These are phyloP conservation scores for Cutaneotrichosporon sp. DNA, from an alignment of 1,284 basidiomycete genomes.

Conservation along the genomic window DNA sequence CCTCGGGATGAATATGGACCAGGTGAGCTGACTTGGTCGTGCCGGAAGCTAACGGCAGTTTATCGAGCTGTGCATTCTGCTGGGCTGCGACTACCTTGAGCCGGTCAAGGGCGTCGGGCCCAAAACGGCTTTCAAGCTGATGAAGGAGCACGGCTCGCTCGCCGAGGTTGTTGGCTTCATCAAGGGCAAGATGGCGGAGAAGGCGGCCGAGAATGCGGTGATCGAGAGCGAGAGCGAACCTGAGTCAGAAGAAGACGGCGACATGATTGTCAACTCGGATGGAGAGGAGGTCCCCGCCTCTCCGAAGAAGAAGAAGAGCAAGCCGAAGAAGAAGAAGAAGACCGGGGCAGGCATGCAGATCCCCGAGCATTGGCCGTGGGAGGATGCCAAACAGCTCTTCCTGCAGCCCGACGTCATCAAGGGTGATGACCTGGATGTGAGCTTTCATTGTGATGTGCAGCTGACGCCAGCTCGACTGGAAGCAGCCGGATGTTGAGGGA, in stretches of 20 bases:
- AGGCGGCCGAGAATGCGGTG: conserved; percentile 48
- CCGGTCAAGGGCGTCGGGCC: conserved; percentile 60
- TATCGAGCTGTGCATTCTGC: conserved; percentile 92
- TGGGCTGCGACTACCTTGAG: conserved; percentile 94
- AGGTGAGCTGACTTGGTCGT: conserved; percentile 56
- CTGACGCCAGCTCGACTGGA: conserved; percentile 79
- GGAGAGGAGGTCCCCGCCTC: conserved; percentile 33
- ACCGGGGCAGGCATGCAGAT: conserved; percentile 70
- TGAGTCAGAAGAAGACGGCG: conserved; percentile 46
- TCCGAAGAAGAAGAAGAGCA: conserved; percentile 39
- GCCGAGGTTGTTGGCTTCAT: conserved; percentile 77
- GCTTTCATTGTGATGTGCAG: not conserved
- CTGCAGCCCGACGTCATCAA: conserved; percentile 83
- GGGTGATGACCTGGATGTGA: conserved; percentile 82
- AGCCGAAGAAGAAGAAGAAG: conserved; percentile 49
- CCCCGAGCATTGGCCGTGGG: conserved; percentile 95
- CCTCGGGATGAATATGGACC: conserved; percentile 86
- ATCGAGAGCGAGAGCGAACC: conserved; percentile 34
- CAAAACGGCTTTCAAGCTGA: conserved; percentile 88
- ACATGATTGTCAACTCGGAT: conserved; percentile 31
- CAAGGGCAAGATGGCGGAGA: conserved; percentile 66
- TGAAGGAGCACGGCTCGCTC: conserved; percentile 82
- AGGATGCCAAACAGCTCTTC: conserved; percentile 89
- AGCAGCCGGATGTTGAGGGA: conserved; percentile 86
- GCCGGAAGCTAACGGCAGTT: conserved; percentile 61